Conservation (phyloP, 176 grass and related monocot species). For the Avena eriantha region DNA sequence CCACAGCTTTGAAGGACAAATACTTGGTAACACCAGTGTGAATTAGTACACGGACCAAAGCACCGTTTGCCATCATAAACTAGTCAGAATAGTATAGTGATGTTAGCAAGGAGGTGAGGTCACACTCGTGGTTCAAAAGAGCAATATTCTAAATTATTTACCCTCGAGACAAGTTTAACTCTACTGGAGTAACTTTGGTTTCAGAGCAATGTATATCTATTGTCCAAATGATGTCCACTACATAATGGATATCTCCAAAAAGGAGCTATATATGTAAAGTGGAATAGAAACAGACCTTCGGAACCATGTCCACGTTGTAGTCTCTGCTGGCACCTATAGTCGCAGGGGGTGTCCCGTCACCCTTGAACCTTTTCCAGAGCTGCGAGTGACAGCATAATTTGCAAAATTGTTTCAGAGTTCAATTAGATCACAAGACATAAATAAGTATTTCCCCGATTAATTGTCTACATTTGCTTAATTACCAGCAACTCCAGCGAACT, state of each 20-base stretch:
- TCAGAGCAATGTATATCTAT: background rate
- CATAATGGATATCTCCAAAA: background rate
- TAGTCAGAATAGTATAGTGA: conserved; percentile 26
- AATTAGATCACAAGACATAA: background rate
- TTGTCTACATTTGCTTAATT: background rate
- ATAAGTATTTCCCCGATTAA: background rate
- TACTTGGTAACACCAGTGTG: conserved; percentile 93
- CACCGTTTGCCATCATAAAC: conserved; percentile 99
- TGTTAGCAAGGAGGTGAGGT: conserved; percentile 10
- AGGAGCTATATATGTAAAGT: background rate
- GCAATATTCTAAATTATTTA: background rate
- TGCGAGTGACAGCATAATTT: conserved; percentile 35
- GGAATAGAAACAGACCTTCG: conserved; percentile 60
- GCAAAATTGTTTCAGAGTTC: background rate
- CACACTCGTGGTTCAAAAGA: background rate
- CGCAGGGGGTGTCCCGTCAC: conserved; percentile 56
- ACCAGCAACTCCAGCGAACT: background rate
- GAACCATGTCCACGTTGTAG: conserved; percentile 97
- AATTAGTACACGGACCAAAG: conserved; percentile 82
- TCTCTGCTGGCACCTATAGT: conserved; percentile 78
- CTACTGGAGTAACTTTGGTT: background rate
- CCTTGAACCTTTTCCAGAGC: conserved; percentile 94
- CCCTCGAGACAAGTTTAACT: background rate
- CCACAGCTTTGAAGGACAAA: conserved; percentile 82
- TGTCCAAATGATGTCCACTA: background rate